These are phyloP conservation scores for Gyrodon lividus DNA, from an alignment of 768 basidiomycete genomes.

Conservation along the genomic window DNA sequence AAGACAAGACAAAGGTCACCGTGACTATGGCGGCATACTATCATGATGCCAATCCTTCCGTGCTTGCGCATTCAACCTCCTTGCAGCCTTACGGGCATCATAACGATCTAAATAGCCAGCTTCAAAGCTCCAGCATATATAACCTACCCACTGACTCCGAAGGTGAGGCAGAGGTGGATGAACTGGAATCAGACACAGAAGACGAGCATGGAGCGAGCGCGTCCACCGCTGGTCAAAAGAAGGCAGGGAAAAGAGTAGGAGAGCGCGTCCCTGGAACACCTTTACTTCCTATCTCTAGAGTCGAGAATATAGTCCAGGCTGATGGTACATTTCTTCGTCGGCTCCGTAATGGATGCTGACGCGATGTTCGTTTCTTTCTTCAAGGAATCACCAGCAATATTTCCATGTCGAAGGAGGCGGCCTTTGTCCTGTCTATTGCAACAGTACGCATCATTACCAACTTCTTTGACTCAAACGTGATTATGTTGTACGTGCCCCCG, in stretches of 20 bases:
- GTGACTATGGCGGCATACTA: constrained; percentile 36
- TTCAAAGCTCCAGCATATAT: constrained; percentile 27
- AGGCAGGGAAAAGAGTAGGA: constrained; percentile 27
- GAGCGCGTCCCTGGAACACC: constrained; percentile 64
- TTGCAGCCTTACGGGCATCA: constrained; percentile 30
- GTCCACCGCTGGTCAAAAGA: constrained; percentile 26
- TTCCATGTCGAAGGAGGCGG: constrained; percentile 71
- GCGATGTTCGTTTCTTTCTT: constrained; percentile 13
- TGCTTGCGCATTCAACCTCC: constrained; percentile 32
- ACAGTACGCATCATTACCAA: constrained; percentile 47
- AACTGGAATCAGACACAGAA: constrained; percentile 34
- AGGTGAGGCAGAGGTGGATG: constrained; percentile 33
- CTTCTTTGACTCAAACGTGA: constrained; percentile 8
- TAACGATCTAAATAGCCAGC: constrained; percentile 24
- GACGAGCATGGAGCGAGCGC: constrained; percentile 28
- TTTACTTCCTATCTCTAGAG: constrained; percentile 58
- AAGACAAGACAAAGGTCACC: constrained; percentile 13
- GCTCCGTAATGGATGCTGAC: constrained; percentile 13
- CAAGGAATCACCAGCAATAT: constrained; percentile 59
- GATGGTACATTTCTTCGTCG: constrained; percentile 51
- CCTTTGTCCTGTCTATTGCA: constrained; percentile 72
- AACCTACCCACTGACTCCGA: constrained; percentile 36
- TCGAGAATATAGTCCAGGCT: constrained; percentile 78
- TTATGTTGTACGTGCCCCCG: constrained; percentile 5
- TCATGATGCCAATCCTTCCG: constrained; percentile 23